Base-by-base conservation (phyloP, 2,329 filamentous ascomycete genomes). In the Monosporascus sp. region DNA sequence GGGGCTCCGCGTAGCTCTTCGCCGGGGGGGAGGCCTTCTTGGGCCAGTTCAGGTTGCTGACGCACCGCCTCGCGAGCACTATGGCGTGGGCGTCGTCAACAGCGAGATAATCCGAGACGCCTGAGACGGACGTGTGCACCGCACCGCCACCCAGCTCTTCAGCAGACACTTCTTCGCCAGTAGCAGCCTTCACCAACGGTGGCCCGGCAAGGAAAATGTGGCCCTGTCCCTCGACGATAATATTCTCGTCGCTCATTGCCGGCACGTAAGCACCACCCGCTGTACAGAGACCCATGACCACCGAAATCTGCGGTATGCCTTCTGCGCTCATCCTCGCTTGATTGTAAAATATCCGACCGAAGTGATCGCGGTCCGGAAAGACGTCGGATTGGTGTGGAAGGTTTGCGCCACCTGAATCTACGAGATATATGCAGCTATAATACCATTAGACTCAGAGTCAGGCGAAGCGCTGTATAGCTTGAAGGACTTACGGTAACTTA, bases 261-360 rank as follows among this genome's bases (percentile, higher is more conserved):
- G 93, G 93, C 11, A 97, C 92, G 69, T 99, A 97, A 24, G 93
- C 93, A 48, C 93, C 93, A 49, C 93, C 93, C 2, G 93, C 93
- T 1, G 94, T 99, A 73, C 94, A 99, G 44, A 93, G 89, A 1
- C 93, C 93, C 93, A 99, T 97, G 47, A 99, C 93, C 2, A 97
- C 90, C 9, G 90, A 87, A 62, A 99, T 88, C 67, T 97, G 93
- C 1, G 93, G 93, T 57, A 97, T 96, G 5, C 91, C 90, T 60
- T 86, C 75, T 2, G 88, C 82, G 61, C 89, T 94, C 91, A 97
- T 96, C 65, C 90, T 81, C 3, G 94, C 93, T 72, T 99, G 93
- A 74, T 99, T 97, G 79, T 88, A 99, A 78, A 99, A 99, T 68
- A 97, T 96, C 60, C 93, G 89, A 37, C 93, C 91, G 67, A 99